Percentiles rank a stretch among this genome's conserved stretches.
Conservation (phyloP, 23 red algal genomes). For the Chondrus crispus region DNA sequence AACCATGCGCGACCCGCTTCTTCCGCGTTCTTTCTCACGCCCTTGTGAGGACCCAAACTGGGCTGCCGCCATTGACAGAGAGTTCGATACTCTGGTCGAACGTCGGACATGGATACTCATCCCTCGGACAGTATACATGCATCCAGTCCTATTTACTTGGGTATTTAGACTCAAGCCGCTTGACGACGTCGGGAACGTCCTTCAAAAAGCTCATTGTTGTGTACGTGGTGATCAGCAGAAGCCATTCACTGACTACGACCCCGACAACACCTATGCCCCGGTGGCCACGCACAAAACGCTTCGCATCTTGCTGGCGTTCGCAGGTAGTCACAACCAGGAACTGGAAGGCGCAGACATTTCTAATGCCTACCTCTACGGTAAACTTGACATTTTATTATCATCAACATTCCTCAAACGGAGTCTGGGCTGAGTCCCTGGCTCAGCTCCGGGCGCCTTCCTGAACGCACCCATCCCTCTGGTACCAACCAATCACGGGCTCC, state of each 20-base stretch:
- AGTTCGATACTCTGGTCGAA: background rate
- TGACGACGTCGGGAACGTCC: background rate
- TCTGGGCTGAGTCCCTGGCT: too few relatives aligned
- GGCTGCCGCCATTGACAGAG: conserved; percentile 11
- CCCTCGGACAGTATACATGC: background rate
- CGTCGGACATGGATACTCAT: background rate
- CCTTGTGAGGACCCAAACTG: background rate
- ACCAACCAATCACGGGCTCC: too few relatives aligned
- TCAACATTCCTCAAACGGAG: too few relatives aligned
- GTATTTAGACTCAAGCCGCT: conserved; percentile 3
- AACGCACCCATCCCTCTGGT: too few relatives aligned
- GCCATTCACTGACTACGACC: background rate
- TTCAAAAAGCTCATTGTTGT: background rate
- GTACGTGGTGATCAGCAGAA: background rate
- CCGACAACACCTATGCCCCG: background rate
- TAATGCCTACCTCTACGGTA: background rate
- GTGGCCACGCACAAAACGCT: background rate
- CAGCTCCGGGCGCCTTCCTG: too few relatives aligned
- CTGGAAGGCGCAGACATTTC: background rate
- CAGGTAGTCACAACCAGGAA: background rate
- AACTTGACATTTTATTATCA: too few relatives aligned
- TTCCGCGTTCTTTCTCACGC: background rate
- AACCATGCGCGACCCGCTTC: background rate
- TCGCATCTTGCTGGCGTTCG: background rate
- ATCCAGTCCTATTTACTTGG: conserved; percentile 6